These are phyloP conservation scores for Diaporthe ilicicola DNA, from an alignment of 2,329 filamentous ascomycete genomes.

Conservation along the genomic window DNA sequence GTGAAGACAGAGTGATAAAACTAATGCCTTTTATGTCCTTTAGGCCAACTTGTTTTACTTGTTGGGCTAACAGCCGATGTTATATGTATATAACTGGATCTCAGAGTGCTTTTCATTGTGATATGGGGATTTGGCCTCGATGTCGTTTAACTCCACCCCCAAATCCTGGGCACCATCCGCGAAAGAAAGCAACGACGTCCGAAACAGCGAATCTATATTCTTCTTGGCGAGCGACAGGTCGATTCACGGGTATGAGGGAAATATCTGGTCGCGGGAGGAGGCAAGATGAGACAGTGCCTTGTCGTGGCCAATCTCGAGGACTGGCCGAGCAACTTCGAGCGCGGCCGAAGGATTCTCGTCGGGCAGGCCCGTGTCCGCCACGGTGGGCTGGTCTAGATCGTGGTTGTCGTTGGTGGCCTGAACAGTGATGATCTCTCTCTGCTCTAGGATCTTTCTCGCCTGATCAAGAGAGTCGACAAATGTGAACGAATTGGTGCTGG, in stretches of 20 bases:
- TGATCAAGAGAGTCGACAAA: constrained; percentile 11
- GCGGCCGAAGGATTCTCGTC: background rate
- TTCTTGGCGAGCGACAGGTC: background rate
- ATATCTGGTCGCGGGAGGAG: background rate
- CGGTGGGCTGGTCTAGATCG: background rate
- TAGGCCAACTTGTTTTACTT: too few relatives aligned
- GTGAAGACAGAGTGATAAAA: too few relatives aligned
- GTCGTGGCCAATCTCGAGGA: constrained; percentile 7
- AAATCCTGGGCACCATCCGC: background rate
- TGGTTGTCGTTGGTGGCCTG: background rate
- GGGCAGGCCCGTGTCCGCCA: background rate
- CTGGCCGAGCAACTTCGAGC: background rate
- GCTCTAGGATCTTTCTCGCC: constrained; percentile 13
- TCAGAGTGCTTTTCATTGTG: too few relatives aligned
- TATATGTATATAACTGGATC: too few relatives aligned
- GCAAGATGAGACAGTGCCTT: constrained; percentile 1
- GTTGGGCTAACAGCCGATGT: too few relatives aligned
- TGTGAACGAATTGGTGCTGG: background rate
- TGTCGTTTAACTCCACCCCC: constrained; percentile 1
- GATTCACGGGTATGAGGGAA: constrained; percentile 7
- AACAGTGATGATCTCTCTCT: background rate
- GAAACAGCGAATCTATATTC: constrained; percentile 5
- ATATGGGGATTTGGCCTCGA: too few relatives aligned
- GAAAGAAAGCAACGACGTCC: constrained; percentile 5
- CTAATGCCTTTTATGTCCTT: too few relatives aligned